Evolutionary conservation across 495 filamentous ascomycete genomes (phyloP).

Genomic region (Penicillium subrubescens): DNA sequence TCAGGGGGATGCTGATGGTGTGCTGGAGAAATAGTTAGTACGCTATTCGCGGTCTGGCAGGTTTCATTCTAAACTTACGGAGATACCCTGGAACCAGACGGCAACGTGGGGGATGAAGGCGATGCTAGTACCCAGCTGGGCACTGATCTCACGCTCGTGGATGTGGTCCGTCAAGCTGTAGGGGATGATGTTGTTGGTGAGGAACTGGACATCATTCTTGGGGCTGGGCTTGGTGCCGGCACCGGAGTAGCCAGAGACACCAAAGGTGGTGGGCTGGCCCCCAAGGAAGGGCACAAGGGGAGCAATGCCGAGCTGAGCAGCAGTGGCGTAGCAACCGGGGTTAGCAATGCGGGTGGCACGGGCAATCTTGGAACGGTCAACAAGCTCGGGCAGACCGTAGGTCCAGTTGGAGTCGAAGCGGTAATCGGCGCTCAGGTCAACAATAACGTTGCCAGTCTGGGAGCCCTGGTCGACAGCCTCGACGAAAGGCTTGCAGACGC

Average conservation of each 20-base stretch:
- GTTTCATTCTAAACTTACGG: conserved; percentile 38
- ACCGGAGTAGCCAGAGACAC: conserved; percentile 93
- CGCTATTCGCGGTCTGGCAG: neutral
- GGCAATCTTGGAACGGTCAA: conserved; percentile 73
- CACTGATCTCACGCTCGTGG: conserved; percentile 88
- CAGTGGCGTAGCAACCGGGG: conserved; percentile 96
- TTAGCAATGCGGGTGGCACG: conserved; percentile 88
- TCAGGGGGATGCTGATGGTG: conserved; percentile 86
- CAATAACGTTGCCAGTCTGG: conserved; percentile 74
- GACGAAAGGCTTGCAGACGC: conserved; percentile 94
- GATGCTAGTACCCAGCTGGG: conserved; percentile 73
- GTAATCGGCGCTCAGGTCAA: conserved; percentile 95
- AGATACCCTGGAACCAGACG: conserved; percentile 97
- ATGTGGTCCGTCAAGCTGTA: conserved; percentile 96
- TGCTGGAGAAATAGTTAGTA: conserved; percentile 51
- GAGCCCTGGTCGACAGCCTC: conserved; percentile 82
- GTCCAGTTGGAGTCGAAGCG: conserved; percentile 90
- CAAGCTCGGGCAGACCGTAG: conserved; percentile 91
- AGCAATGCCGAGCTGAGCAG: conserved; percentile 88
- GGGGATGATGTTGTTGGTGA: conserved; percentile 88
- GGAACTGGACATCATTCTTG: conserved; percentile 90
- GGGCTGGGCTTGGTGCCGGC: conserved; percentile 94
- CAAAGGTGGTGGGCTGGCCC: conserved; percentile 84
- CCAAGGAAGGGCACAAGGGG: conserved; percentile 78
- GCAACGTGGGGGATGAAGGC: conserved; percentile 96